Conservation (phyloP, 257 asterid species). For the Echites panduratus region DNA sequence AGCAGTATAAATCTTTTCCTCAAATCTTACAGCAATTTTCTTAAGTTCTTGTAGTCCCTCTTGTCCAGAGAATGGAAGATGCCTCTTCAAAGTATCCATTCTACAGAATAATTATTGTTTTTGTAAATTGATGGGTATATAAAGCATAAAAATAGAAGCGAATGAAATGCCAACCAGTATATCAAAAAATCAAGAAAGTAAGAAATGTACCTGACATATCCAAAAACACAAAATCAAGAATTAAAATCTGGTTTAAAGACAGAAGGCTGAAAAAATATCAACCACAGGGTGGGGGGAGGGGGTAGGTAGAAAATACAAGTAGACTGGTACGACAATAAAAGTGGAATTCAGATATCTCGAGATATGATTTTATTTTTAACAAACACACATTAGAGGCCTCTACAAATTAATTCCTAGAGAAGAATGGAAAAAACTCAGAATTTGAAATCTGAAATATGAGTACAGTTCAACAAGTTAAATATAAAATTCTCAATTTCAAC, state of each 20-base stretch:
- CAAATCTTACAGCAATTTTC: slow-evolving; percentile 78
- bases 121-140: slow-evolving; percentile 4
- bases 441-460: no score
- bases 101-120: slow-evolving; percentile 30
- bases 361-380: no score
- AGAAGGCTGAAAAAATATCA: neutral
- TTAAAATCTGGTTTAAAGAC: neutral
- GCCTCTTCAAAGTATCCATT: slow-evolving; percentile 84
- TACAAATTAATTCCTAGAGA: no score
- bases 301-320: no score
- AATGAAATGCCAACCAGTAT: slow-evolving; percentile 5
- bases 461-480: no score
- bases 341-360: no score
- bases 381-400: no score
- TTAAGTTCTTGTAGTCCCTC: slow-evolving; percentile 78
- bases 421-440: no score
- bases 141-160: slow-evolving; percentile 7
- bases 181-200: neutral
- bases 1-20: slow-evolving; percentile 70
- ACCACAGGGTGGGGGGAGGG: neutral
- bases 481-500: no score
- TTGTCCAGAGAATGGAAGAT: slow-evolving; percentile 79
- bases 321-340: no score
- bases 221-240: neutral
- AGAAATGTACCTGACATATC: neutral